Evolutionary conservation across 371 early-diverging fungal species (phyloP), one percentile per base, ranked within the genome.

Genomic region (Umbelopsis sp.): DNA sequence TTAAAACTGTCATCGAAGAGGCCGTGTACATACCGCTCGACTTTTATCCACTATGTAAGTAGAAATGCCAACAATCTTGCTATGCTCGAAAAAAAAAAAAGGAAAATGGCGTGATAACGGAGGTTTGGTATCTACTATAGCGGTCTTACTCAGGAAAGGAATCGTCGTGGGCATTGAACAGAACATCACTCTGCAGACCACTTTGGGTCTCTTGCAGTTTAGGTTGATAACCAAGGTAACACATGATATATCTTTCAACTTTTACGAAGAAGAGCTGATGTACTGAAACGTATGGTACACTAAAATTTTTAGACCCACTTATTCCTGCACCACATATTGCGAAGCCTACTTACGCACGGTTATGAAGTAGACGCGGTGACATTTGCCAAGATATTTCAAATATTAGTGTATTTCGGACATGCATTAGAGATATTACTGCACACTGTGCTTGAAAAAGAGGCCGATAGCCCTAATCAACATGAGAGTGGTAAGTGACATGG

Each of bases 351-450:
- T 63, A 76, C 80, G 5, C 83, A 73, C 25, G 72, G 77, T 22
- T 70, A 75, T 50, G 80, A 88, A 70, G 80, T 81, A 50, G 87
- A 86, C 53, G 91, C 92, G 6, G 78, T 86, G 9, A 65, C 72
- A 6, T 92, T 94, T 84, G 92, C 89, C 20, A 76, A 75, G 41
- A 75, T 86, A 37, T 95, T 89, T 70, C 84, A 86, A 62, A 77
- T 86, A 18, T 78, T 92, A 32, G 86, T 87, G 10, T 97, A 95
- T 74, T 95, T 93, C 77, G 83, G 88, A 29, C 95, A 95, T 78
- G 87, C 92, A 12, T 72, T 97, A 7, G 97, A 95, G 70, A 87
- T 97, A 16, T 74, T 97, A 32, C 74, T 96, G 35, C 95, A 97
- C 72, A 87, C 88, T 12, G 91, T 92, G 4, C 72, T 94, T 37